Conservation (phyloP, 2,329 filamentous ascomycete species). For the Pestalotiopsis sp. region DNA sequence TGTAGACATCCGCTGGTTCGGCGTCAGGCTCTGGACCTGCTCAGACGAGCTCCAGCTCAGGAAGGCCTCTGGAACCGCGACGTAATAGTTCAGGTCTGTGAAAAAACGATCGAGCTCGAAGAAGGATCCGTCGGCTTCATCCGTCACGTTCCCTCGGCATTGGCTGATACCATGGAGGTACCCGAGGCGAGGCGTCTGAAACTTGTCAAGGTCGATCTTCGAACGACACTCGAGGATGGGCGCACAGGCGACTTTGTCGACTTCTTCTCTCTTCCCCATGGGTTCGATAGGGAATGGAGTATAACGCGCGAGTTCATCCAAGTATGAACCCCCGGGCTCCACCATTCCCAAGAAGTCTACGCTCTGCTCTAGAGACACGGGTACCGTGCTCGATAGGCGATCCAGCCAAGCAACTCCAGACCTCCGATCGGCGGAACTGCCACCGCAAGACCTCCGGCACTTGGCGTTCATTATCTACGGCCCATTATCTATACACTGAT, state of each 20-base stretch:
- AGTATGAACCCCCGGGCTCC: neutral
- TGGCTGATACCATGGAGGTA: neutral
- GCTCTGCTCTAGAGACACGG: neutral
- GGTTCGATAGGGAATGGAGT: conserved; percentile 1
- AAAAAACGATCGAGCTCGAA: conserved; percentile 2
- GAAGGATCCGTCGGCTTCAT: conserved; percentile 1
- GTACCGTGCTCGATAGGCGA: neutral
- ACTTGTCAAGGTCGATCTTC: conserved; percentile 1
- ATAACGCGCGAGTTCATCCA: conserved; percentile 3
- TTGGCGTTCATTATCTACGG: neutral
- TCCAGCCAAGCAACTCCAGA: neutral
- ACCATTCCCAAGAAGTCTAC: neutral
- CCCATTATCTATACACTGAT: neutral
- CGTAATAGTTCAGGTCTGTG: conserved; percentile 1
- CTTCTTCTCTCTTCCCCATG: conserved; percentile 1
- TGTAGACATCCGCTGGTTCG: conserved; percentile 2
- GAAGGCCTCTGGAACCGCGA: conserved; percentile 6
- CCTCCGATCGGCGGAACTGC: neutral
- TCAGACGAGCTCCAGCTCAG: neutral
- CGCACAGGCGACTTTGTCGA: conserved; percentile 3
- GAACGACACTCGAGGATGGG: conserved; percentile 1
- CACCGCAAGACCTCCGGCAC: neutral
- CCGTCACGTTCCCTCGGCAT: neutral
- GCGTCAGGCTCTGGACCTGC: neutral
- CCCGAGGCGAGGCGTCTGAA: conserved; percentile 3